Percentiles rank a stretch among this genome's conserved stretches.
These are phyloP conservation scores for Stagonosporopsis cucurbitacearum DNA, from an alignment of 2,329 filamentous ascomycete genomes.

Conservation along the genomic window DNA sequence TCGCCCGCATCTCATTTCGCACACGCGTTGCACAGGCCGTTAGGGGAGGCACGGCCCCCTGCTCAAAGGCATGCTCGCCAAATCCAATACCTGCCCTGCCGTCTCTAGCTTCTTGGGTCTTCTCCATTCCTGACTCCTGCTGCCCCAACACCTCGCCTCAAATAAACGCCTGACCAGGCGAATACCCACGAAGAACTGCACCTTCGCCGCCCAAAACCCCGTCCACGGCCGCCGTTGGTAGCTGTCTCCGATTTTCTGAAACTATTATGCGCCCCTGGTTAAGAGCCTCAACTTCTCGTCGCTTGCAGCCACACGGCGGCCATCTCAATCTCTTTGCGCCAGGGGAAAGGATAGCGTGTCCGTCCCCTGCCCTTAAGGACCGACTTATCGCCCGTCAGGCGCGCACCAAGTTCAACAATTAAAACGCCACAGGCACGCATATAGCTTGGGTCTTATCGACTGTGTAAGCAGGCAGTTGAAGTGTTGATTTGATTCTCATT, in stretches of 20 bases:
- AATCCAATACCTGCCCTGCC: conserved; percentile 15
- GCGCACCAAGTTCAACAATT: neutral
- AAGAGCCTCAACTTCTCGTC: conserved; percentile 15
- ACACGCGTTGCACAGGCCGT: conserved; percentile 25
- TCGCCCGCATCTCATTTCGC: conserved; percentile 24
- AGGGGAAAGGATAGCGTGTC: conserved; percentile 11
- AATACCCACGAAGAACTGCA: neutral
- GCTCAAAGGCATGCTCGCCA: conserved; percentile 17
- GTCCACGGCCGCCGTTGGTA: conserved; percentile 5
- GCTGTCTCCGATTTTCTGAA: conserved; percentile 12
- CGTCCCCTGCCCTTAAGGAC: conserved; percentile 5
- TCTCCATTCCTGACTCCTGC: conserved; percentile 21
- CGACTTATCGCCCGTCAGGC: conserved; percentile 10
- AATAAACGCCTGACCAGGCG: conserved; percentile 4
- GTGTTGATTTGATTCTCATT: conserved; percentile 37
- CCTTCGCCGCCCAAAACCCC: neutral
- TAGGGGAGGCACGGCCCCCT: conserved; percentile 10
- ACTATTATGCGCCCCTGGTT: conserved; percentile 10
- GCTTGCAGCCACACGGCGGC: conserved; percentile 1
- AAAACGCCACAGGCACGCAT: conserved; percentile 11
- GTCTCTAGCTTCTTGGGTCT: conserved; percentile 12
- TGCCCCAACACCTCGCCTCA: neutral
- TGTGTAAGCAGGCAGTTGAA: conserved; percentile 21
- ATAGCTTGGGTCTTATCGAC: conserved; percentile 5
- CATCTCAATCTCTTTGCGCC: conserved; percentile 19